Percentiles rank a stretch among this genome's conserved stretches.
Evolutionary conservation across 2,329 filamentous ascomycete genomes (phyloP).

Genomic region (Cladosporium sp.): DNA sequence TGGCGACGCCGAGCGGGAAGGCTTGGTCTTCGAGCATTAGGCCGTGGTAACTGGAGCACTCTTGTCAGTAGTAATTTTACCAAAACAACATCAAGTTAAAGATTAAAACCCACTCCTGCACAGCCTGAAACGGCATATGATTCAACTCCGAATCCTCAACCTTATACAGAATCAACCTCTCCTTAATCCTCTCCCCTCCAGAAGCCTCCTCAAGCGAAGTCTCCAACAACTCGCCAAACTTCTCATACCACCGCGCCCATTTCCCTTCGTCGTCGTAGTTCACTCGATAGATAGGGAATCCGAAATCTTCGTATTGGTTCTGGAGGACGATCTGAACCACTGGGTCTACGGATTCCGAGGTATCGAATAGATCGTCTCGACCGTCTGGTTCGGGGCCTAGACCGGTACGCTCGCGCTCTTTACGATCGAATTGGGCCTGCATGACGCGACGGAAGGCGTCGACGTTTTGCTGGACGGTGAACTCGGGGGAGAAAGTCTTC

Average conservation of each 20-base stretch:
- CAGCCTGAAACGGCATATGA: conserved; percentile 1
- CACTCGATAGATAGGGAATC: conserved; percentile 2
- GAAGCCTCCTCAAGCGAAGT: conserved; percentile 4
- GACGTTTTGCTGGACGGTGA: background rate
- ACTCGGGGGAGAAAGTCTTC: background rate
- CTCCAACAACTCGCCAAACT: background rate
- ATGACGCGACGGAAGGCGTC: background rate
- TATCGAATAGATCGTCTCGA: background rate
- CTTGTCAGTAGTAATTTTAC: background rate
- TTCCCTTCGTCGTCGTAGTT: conserved; percentile 4
- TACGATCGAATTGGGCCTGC: background rate
- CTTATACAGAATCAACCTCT: background rate
- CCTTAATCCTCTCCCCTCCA: background rate
- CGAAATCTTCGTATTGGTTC: conserved; percentile 4
- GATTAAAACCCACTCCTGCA: background rate
- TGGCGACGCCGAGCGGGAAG: background rate
- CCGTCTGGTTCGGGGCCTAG: background rate
- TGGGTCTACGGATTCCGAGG: background rate
- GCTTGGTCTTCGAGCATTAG: conserved; percentile 9
- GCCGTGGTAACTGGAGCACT: background rate
- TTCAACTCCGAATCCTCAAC: background rate
- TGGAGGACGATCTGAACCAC: background rate
- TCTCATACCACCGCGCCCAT: conserved; percentile 8
- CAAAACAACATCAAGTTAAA: background rate
- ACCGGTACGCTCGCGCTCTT: background rate